These are phyloP conservation scores for Coemansia sp. DNA, from an alignment of 192 early-diverging fungal genomes.

Conservation along the genomic window DNA sequence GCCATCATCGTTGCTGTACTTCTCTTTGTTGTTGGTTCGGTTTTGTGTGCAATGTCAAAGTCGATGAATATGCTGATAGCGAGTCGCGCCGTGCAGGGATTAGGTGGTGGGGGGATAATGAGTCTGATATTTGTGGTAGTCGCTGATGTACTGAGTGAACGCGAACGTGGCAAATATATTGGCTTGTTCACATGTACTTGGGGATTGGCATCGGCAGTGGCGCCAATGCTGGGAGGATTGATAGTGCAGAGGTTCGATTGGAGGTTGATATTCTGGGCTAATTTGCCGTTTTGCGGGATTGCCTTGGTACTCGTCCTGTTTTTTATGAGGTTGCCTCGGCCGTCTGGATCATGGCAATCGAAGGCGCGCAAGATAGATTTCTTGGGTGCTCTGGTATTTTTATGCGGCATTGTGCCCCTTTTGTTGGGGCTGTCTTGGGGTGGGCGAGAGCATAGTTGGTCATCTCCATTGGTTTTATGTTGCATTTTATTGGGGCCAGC, in stretches of 20 bases:
- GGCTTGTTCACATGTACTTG: constrained; percentile 77
- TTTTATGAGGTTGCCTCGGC: constrained; percentile 60
- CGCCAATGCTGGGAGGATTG: constrained; percentile 82
- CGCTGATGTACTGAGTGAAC: constrained; percentile 79
- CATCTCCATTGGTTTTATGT: constrained; percentile 57
- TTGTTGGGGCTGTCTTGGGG: constrained; percentile 65
- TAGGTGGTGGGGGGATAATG: constrained; percentile 80
- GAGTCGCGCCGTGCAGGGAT: constrained; percentile 75
- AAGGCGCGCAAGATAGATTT: constrained; percentile 68
- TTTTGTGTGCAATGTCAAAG: constrained; percentile 78
- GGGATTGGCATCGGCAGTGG: constrained; percentile 74
- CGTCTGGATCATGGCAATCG: constrained; percentile 50
- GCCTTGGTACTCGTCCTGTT: constrained; percentile 58
- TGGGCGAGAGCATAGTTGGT: constrained; percentile 65
- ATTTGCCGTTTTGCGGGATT: constrained; percentile 75
- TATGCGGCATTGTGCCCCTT: constrained; percentile 47
- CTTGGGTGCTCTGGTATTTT: constrained; percentile 51
- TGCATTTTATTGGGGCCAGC: constrained; percentile 54
- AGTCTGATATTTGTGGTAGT: constrained; percentile 77
- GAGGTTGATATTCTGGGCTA: constrained; percentile 80
- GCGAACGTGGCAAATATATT: constrained; percentile 86
- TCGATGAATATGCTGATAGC: constrained; percentile 67
- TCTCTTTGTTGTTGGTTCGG: constrained; percentile 77
- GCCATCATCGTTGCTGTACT: constrained; percentile 72
- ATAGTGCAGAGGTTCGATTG: constrained; percentile 69